A percentile compares a stretch with the other conserved stretches of the same genome.
Evolutionary conservation across 1,139 yeast genomes (phyloP).

Genomic region (Blastobotrys indianensis): DNA sequence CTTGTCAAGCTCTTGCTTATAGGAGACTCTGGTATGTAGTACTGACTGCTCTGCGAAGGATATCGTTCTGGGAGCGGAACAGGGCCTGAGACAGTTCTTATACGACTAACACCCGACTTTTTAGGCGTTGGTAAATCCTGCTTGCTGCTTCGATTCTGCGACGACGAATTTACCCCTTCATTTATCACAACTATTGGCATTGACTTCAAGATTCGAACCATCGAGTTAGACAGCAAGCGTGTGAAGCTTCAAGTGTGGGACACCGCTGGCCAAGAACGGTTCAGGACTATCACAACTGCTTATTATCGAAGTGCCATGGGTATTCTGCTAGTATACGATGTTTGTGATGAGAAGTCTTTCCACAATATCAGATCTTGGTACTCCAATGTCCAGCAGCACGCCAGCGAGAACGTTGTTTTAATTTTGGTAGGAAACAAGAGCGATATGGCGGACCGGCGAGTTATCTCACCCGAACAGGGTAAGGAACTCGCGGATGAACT

Average conservation of each 20-base stretch:
- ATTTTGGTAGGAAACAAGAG: conserved; percentile 93
- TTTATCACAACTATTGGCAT: conserved; percentile 97
- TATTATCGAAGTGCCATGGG: conserved; percentile 99
- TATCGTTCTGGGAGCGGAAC: background rate
- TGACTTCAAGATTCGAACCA: conserved; percentile 95
- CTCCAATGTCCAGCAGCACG: conserved; percentile 92
- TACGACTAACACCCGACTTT: background rate
- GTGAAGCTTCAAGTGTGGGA: conserved; percentile 98
- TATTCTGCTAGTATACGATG: conserved; percentile 90
- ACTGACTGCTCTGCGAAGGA: background rate
- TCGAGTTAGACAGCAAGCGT: conserved; percentile 85
- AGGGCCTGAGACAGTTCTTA: too few species aligned
- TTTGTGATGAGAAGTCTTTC: conserved; percentile 90
- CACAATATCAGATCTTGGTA: conserved; percentile 85
- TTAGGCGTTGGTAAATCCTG: conserved; percentile 90
- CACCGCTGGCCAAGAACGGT: conserved; percentile 98
- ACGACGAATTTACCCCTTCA: conserved; percentile 93
- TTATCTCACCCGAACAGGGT: conserved; percentile 83
- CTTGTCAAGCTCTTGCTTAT: conserved; percentile 89
- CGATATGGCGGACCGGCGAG: conserved; percentile 69
- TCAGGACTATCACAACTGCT: conserved; percentile 95
- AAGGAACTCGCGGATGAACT: conserved; percentile 81
- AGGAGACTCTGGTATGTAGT: conserved; percentile 71
- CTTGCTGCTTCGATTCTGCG: conserved; percentile 86
- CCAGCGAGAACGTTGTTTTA: conserved; percentile 90